phyloP scores from a whole-genome alignment of 2,329 filamentous ascomycete genomes.

The Ophiostoma sp. region DNA sequence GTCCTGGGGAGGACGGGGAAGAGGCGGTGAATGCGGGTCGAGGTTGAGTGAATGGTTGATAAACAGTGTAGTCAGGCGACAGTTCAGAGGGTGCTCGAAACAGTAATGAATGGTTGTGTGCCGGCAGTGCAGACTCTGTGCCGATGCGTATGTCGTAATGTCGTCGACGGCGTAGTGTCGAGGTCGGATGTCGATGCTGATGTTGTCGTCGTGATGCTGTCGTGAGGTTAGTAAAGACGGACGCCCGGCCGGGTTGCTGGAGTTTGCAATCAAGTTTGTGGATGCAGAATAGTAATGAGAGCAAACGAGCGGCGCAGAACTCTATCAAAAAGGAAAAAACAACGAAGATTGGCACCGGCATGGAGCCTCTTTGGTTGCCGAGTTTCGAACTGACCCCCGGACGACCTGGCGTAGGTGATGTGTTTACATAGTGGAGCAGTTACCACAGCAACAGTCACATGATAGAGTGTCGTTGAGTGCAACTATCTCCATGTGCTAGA shows the following conservation, averaged over 20 bases:
- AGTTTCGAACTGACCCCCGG: constrained; percentile 13
- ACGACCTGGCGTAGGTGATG: constrained; percentile 16
- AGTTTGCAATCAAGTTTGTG: constrained; percentile 4
- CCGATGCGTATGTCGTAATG: neutral
- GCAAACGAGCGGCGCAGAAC: neutral
- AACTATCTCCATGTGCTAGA: neutral
- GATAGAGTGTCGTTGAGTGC: neutral
- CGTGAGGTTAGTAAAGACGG: constrained; percentile 13
- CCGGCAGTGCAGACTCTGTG: neutral
- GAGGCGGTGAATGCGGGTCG: constrained; percentile 10
- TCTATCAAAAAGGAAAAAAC: constrained; percentile 3
- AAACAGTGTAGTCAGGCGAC: neutral
- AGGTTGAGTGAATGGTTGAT: constrained; percentile 4
- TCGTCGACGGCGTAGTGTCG: neutral
- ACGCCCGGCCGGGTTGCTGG: constrained; percentile 12
- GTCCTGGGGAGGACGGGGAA: constrained; percentile 8
- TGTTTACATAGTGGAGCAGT: constrained; percentile 22
- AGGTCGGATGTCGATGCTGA: constrained; percentile 7
- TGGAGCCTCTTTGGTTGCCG: constrained; percentile 20
- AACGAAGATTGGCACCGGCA: constrained; percentile 10
- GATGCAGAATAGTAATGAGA: constrained; percentile 12
- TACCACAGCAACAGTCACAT: constrained; percentile 21
- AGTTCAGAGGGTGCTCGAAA: neutral
- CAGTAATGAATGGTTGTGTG: neutral
- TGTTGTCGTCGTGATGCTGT: constrained; percentile 14